phyloP scores from a whole-genome alignment of 169 alveolate species.

The Besnoitia besnoiti region DNA sequence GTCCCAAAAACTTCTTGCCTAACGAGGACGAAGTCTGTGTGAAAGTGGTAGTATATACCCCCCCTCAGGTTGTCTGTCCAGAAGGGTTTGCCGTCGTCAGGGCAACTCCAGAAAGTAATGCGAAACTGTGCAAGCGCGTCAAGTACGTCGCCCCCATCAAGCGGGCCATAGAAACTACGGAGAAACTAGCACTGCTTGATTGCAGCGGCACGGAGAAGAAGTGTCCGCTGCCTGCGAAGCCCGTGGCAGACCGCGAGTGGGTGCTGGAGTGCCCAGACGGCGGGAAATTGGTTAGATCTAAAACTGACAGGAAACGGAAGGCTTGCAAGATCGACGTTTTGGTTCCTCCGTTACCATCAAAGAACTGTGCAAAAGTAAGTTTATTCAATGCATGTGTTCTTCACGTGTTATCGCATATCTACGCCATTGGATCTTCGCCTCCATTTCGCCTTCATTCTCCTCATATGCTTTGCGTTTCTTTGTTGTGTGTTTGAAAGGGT shows the following conservation, averaged over 20 bases:
- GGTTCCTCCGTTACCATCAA: slow-evolving; percentile 8
- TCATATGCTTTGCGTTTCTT: background rate
- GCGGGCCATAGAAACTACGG: background rate
- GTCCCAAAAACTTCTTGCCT: slow-evolving; percentile 43
- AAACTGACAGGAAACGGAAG: background rate
- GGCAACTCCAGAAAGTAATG: background rate
- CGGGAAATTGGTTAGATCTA: slow-evolving; percentile 18
- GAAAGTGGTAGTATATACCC: slow-evolving; percentile 31
- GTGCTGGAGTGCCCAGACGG: slow-evolving; percentile 38
- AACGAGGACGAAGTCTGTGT: slow-evolving; percentile 42
- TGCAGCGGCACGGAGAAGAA: background rate
- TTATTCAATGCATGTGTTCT: background rate
- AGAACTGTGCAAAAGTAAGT: slow-evolving; percentile 11
- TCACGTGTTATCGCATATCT: background rate
- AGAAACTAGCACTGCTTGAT: background rate
- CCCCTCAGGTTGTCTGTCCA: slow-evolving; percentile 18
- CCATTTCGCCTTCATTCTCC: too few relatives aligned
- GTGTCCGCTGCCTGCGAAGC: slow-evolving; percentile 15
- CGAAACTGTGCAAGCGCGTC: background rate
- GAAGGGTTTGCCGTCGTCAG: slow-evolving; percentile 25
- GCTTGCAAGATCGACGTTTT: slow-evolving; percentile 17
- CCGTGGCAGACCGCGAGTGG: slow-evolving; percentile 31
- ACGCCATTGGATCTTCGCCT: too few relatives aligned
- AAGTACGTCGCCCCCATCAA: slow-evolving; percentile 32
- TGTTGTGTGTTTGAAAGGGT: slow-evolving; percentile 15